phyloP scores from a whole-genome alignment of 129 eudicot genomes.

The Calendula officinalis region DNA sequence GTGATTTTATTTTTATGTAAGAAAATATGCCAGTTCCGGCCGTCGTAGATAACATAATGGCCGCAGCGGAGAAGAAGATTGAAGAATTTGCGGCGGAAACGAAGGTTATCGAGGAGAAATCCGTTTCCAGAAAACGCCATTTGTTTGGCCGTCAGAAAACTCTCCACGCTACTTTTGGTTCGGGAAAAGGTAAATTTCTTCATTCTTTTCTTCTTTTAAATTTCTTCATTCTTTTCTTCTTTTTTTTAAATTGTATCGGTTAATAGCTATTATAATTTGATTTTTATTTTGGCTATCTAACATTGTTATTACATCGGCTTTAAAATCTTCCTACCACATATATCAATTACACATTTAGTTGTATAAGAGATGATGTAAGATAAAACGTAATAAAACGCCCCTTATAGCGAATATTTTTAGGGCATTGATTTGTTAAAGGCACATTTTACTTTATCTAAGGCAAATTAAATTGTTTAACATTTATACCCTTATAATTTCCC shows the following conservation, averaged over 20 bases:
- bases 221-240: neutral
- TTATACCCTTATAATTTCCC: too few species aligned
- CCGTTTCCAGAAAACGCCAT: constrained; percentile 30
- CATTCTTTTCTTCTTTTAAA: neutral
- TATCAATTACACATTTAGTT: too few species aligned
- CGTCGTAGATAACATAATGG: constrained; percentile 34
- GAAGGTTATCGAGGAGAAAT: constrained; percentile 16
- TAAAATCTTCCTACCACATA: too few species aligned
- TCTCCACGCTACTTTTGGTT: constrained; percentile 66
- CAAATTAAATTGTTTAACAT: too few species aligned
- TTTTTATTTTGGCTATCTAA: neutral
- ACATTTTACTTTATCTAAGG: too few species aligned
- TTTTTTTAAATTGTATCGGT: neutral
- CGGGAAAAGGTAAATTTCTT: constrained; percentile 57
- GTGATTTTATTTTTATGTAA: constrained; percentile 1
- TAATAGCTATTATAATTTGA: neutral
- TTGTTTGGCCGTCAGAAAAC: constrained; percentile 85
- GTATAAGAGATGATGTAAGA: too few species aligned
- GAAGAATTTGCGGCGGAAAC: constrained; percentile 21
- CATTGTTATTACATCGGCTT: too few species aligned
- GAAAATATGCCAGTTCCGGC: constrained; percentile 35
- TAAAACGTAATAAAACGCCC: too few species aligned
- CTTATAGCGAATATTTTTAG: too few species aligned
- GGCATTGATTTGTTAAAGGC: too few species aligned
- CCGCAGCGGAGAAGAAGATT: constrained; percentile 35